Base-by-base conservation (phyloP, 2,329 filamentous ascomycete species). In the Cladosporium sp. region DNA sequence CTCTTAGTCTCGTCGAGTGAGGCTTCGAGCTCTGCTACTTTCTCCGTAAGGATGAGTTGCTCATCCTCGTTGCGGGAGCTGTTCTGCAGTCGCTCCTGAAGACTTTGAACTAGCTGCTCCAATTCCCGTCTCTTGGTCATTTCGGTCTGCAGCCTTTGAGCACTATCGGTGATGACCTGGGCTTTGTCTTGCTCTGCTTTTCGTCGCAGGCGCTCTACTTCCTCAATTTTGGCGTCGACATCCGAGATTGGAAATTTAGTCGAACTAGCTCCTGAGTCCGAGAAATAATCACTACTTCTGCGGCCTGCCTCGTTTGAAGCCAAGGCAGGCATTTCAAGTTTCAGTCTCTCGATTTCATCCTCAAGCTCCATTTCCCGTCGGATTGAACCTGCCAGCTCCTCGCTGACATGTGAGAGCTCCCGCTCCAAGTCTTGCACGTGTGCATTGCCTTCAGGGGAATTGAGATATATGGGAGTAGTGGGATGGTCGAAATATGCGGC, bases 221-320 rank as follows among this genome's bases (percentile, higher is more conserved):
- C 90, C 68, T 88, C 85, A 3, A 81, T 67, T 65, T 81, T 84
- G 34, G 74, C 76, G 47, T 83, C 80, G 14, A 75, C 76, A 60
- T 83, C 79, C 49, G 90, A 88, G 61, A 82, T 78, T 1, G 88
- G 87, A 69, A 87, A 88, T 68, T 91, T 89, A 55, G 90, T 83
- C 1, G 91, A 93, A 73, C 91, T 93, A 59, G 90, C 88, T 34
- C 94, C 94, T 5, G 92, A 96, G 73, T 99, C 94, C 2, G 94
- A 99, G 73, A 94, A 99, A 76, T 99, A 97, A 75, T 99, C 94
- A 75, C 94, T 97, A 9, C 90, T 95, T 61, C 93, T 84, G 72
- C 89, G 88, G 63, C 84, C 86, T 28, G 82, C 70, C n/a, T 69
- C 66, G 25, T 64, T 61, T 67, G 65, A 78, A 17, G 66, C 61